Base-by-base conservation (phyloP, 2,329 filamentous ascomycete genomes). In the Parascedosporium putredinis region DNA sequence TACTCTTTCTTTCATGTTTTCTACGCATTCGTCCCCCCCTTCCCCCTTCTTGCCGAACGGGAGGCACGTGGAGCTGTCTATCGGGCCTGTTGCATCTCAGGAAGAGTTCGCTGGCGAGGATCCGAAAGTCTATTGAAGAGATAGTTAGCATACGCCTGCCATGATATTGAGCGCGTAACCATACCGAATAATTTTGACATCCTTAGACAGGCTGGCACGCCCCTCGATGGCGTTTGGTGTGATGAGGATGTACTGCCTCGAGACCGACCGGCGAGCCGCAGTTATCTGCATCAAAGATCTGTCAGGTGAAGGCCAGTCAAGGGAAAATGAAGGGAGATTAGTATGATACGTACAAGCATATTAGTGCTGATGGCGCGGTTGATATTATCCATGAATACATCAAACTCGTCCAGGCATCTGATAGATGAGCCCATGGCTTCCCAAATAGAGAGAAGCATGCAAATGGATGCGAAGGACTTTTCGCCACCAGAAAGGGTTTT, bases 311-410 rank as follows among this genome's bases (percentile, higher is more conserved):
- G 4, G 29, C 12, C 12, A 16, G 27, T n/a, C 25, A n/a, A 47
- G 38, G 1, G 12, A 34, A 25, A 8, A 38, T 47, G 6, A 31
- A 31, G 38, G 23, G 10, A 4, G 10, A 2, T 9, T 27, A 22
- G 1, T 10, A 36, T 43, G 10, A 29, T 29, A 40, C 82, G 71
- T 70, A 88, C 85, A 65, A 98, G 86, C 84, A 98, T 88, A 55
- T 86, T 86, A 58, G 95, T 95, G 62, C 88, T 94, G 57, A 94
- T 86, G 50, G 86, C 88, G 53, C 93, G 82, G 66, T 98, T 98
- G 52, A 97, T 88, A 57, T 85, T 88, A 67, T 98, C 93, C 93
- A 98, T 98, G 73, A 96, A 98, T 27, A 98, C 93, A 63, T 98
- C 93, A 62, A 97, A 98, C 67, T 98, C 93, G 66, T 98, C 93